Conservation (phyloP, 371 early-diverging fungal genomes). For the Haplosporangium sp. region DNA sequence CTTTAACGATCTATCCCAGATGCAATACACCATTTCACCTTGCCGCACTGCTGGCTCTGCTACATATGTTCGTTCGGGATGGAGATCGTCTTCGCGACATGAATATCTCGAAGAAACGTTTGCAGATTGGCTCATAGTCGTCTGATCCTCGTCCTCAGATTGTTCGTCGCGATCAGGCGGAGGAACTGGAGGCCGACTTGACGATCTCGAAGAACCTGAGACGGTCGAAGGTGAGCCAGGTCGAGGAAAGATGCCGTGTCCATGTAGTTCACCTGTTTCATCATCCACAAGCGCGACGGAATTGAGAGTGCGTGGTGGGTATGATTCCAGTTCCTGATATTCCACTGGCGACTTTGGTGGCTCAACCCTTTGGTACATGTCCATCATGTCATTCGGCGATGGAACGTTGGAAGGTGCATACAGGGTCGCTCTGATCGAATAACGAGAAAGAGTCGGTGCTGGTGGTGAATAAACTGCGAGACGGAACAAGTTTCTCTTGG, state of each 20-base stretch:
- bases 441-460: slow-evolving; percentile 2
- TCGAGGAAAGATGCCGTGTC: neutral
- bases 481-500: slow-evolving; percentile 27
- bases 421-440: slow-evolving; percentile 11
- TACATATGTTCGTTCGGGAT: slow-evolving; percentile 3
- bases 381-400: slow-evolving; percentile 19
- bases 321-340: slow-evolving; percentile 11
- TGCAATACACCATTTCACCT: slow-evolving; percentile 45
- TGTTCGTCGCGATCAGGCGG: slow-evolving; percentile 22
- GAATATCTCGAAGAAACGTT: neutral
- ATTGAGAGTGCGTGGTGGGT: neutral
- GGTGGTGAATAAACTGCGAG: slow-evolving; percentile 28
- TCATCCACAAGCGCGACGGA: neutral
- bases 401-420: slow-evolving; percentile 23
- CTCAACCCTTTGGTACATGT: slow-evolving; percentile 31
- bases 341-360: slow-evolving; percentile 1
- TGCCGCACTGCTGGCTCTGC: slow-evolving; percentile 29
- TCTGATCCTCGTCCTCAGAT: slow-evolving; percentile 36
- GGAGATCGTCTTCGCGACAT: neutral
- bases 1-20: slow-evolving; percentile 48
- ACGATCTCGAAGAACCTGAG: slow-evolving; percentile 18
- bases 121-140: neutral
- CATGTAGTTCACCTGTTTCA: neutral
- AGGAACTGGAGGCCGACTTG: slow-evolving; percentile 20
- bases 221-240: slow-evolving; percentile 12